A percentile compares a stretch with the other conserved stretches of the same genome.
phyloP scores from a whole-genome alignment of 805 yeast genomes.

The Barnettozyma sucrosica region DNA sequence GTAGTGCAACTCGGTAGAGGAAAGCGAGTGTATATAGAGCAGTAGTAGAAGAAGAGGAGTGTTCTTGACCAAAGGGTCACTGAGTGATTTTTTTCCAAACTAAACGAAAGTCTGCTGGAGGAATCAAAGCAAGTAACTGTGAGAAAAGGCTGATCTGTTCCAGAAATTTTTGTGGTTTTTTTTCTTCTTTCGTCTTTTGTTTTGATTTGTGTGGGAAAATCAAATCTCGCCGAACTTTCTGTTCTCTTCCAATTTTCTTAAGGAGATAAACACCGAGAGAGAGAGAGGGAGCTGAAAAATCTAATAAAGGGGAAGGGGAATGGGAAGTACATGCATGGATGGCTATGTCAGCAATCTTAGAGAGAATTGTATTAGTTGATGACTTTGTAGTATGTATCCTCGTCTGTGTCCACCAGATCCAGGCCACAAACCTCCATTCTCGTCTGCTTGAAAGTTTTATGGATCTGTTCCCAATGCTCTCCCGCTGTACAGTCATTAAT shows the following conservation, averaged over 20 bases:
- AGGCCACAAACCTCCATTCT: slow-evolving; percentile 23
- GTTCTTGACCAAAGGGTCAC: too few relatives aligned
- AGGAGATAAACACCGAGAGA: too few relatives aligned
- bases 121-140: background rate
- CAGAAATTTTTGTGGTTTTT: background rate
- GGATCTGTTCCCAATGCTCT: slow-evolving; percentile 18
- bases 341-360: too few relatives aligned
- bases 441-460: slow-evolving; percentile 11
- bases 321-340: too few relatives aligned
- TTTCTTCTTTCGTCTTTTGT: background rate
- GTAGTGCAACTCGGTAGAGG: background rate
- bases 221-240: too few relatives aligned
- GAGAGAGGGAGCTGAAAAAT: too few relatives aligned
- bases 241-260: too few relatives aligned
- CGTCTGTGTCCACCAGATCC: slow-evolving; percentile 15
- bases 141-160: background rate
- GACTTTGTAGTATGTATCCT: slow-evolving; percentile 18
- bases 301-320: background rate
- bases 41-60: background rate
- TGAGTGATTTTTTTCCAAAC: too few relatives aligned
- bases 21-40: background rate
- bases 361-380: slow-evolving; percentile 11
- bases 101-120: background rate
- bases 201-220: background rate
- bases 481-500: slow-evolving; percentile 21